Percentiles rank a stretch among this genome's conserved stretches.
Conservation (phyloP, 2,329 filamentous ascomycete genomes). For the Zymoseptoria crescenta region DNA sequence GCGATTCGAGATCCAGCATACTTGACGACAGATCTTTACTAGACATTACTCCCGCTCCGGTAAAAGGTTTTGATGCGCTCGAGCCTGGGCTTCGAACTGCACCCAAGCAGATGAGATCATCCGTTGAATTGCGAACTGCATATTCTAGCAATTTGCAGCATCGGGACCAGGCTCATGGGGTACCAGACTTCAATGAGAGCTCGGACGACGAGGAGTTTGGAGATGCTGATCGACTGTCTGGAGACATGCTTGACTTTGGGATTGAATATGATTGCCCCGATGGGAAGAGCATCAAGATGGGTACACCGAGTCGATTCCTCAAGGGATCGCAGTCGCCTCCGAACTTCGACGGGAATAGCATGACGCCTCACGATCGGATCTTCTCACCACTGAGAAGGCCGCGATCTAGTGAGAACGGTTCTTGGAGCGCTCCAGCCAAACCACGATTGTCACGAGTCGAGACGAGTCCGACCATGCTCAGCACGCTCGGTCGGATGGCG, state of each 20-base stretch:
- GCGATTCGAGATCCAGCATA: slow-evolving; percentile 25
- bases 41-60: slow-evolving; percentile 17
- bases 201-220: slow-evolving; percentile 13
- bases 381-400: slow-evolving; percentile 11
- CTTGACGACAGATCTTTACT: slow-evolving; percentile 18
- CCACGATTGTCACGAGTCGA: slow-evolving; percentile 24
- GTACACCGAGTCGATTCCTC: slow-evolving; percentile 31
- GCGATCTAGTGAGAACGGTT: slow-evolving; percentile 22
- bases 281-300: slow-evolving; percentile 27
- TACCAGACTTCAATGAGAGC: slow-evolving; percentile 8
- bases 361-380: slow-evolving; percentile 8
- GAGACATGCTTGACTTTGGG: slow-evolving; percentile 15
- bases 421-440: slow-evolving; percentile 14
- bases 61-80: slow-evolving; percentile 16
- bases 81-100: slow-evolving; percentile 19
- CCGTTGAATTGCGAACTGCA: slow-evolving; percentile 23
- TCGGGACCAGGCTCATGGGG: slow-evolving; percentile 11
- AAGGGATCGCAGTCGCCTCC: slow-evolving; percentile 19
- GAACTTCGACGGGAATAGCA: slow-evolving; percentile 18
- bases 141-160: slow-evolving; percentile 17
- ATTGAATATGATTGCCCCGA: slow-evolving; percentile 27
- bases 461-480: slow-evolving; percentile 21
- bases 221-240: slow-evolving; percentile 6
- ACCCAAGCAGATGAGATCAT: slow-evolving; percentile 25
- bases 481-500: slow-evolving; percentile 10